These are phyloP conservation scores for Gaultheria prostrata DNA, from an alignment of 148 eudicot genomes.

Conservation along the genomic window DNA sequence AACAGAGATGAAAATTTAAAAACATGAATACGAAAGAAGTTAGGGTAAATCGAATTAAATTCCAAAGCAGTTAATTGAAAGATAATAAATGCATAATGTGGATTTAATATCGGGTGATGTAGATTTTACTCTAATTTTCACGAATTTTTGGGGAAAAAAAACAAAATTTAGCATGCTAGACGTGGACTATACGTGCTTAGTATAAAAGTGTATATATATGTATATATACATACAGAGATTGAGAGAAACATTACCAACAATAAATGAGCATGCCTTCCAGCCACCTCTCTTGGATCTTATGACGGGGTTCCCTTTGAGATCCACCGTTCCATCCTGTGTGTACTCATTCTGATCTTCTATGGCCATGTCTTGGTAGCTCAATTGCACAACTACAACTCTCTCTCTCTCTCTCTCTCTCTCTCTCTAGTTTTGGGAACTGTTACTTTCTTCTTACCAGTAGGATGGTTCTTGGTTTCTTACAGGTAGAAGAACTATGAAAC, in stretches of 20 bases:
- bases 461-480: neutral
- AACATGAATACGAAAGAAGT: no score
- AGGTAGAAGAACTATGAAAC: neutral
- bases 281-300: constrained; percentile 19
- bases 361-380: neutral
- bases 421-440: no score
- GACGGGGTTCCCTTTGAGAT: constrained; percentile 16
- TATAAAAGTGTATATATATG: neutral
- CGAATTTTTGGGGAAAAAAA: no score
- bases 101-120: no score
- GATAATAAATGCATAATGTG: no score
- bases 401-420: neutral
- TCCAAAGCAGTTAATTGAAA: no score
- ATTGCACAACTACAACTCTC: neutral
- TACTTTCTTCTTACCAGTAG: neutral
- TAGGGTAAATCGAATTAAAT: no score
- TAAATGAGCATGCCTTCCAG: constrained; percentile 38
- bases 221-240: neutral
- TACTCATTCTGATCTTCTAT: neutral
- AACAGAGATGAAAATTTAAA: no score
- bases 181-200: no score
- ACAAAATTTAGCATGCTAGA: no score
- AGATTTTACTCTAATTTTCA: no score
- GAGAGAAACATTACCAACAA: constrained; percentile 21
- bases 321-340: constrained; percentile 17